phyloP scores from a whole-genome alignment of 352 stramenopile species.

The Plasmopara muralis region DNA sequence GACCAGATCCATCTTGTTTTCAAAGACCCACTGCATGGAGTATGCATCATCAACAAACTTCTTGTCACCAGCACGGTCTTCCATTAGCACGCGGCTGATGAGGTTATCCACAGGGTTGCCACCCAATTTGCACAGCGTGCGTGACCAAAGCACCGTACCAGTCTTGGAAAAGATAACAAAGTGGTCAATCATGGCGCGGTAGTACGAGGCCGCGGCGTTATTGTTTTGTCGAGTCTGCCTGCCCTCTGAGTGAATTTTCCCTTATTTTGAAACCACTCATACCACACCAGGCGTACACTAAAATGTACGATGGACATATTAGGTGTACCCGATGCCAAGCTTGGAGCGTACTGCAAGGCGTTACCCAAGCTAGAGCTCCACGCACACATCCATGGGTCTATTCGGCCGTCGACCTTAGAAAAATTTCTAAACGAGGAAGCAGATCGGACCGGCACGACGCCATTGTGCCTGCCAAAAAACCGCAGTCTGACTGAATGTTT shows the following conservation, averaged over 20 bases:
- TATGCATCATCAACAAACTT: conserved; percentile 84
- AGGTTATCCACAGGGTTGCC: conserved; percentile 84
- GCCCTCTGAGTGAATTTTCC: too few relatives aligned
- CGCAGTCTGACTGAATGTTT: conserved; percentile 82
- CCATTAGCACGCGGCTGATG: conserved; percentile 86
- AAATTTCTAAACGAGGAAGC: conserved; percentile 57
- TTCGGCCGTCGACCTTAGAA: conserved; percentile 58
- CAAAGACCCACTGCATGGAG: conserved; percentile 87
- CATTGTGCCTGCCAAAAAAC: conserved; percentile 32
- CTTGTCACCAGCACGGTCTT: conserved; percentile 81
- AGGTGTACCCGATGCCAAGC: conserved; percentile 7
- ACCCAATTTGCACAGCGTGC: conserved; percentile 79
- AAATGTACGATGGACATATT: conserved; percentile 15
- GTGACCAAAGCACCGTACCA: conserved; percentile 86
- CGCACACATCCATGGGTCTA: conserved; percentile 83
- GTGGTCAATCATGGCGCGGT: conserved; percentile 85
- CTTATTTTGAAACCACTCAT: background rate
- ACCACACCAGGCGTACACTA: conserved; percentile 17
- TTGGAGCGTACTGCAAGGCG: conserved; percentile 42
- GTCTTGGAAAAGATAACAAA: conserved; percentile 90
- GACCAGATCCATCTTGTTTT: conserved; percentile 89
- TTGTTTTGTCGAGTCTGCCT: background rate
- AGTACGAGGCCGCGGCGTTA: background rate
- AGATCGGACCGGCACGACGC: conserved; percentile 13
- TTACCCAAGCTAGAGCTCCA: conserved; percentile 84